Percentiles rank a stretch among this genome's conserved stretches.
Conservation (phyloP, 139 green algal species). For the Chlorella sp. region DNA sequence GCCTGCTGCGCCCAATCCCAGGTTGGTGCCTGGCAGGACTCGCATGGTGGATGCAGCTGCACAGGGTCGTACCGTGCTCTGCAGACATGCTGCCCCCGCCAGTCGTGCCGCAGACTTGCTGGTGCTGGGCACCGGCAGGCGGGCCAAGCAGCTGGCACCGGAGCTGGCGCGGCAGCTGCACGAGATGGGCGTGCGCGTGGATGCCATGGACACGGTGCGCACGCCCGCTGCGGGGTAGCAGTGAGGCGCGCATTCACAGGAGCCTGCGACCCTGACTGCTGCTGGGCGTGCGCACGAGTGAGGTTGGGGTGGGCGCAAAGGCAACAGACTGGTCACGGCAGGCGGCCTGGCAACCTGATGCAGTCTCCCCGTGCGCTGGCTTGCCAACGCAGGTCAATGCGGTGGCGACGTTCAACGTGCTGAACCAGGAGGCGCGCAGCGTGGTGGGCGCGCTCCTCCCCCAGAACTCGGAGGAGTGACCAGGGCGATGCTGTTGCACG, state of each 20-base stretch:
- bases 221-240: neutral
- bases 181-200: constrained; percentile 52
- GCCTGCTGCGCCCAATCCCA: constrained; percentile 9
- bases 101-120: constrained; percentile 36
- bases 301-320: neutral
- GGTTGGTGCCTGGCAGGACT: neutral
- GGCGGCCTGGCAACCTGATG: neutral
- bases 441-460: neutral
- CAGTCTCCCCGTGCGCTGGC: too few species aligned
- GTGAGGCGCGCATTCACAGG: too few species aligned
- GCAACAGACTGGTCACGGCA: neutral
- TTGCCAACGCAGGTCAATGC: constrained; percentile 61
- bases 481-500: too few species aligned
- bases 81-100: too few species aligned
- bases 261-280: neutral
- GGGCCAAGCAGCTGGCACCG: constrained; percentile 14
- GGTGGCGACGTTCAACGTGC: constrained; percentile 75
- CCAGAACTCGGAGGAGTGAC: too few species aligned
- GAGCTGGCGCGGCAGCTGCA: constrained; percentile 35
- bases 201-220: constrained; percentile 67
- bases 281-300: neutral
- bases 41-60: too few species aligned
- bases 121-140: constrained; percentile 26
- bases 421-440: too few species aligned
- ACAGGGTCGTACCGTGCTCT: too few species aligned